Evolutionary conservation across 768 basidiomycete genomes (phyloP), one percentile per base, ranked within the genome.

Genomic region (Collybia mongolica): DNA sequence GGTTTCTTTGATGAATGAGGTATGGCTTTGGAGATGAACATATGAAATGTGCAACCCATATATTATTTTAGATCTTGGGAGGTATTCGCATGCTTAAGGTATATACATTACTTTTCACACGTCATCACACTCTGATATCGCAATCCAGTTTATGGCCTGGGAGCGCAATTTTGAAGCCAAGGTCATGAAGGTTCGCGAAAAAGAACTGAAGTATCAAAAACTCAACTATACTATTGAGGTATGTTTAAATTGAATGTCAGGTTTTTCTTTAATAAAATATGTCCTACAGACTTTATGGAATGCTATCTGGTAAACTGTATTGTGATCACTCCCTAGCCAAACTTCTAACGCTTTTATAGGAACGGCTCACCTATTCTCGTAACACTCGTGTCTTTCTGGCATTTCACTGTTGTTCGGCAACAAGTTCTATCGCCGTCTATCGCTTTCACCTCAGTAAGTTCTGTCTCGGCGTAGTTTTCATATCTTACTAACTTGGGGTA

Each of bases 11-110:
- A 97, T 96, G 93, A 95, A 95, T 59, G 93, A 78, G 60, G 73
- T 74, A 18, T 24, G 69, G n/a, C 56, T 29, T 6, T 18, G 7
- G 7, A 26, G 24, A 7, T 17, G 22, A 15, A 44, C 18, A 44
- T 14, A 32, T 11, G 2, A 32, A 5, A 12, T 14, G n/a, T 26
- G 24, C 4, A 26, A 26, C 32, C 3, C 14, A 32, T 6, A 32
- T 32, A 6, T 32, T 43, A 14, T 26, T 9, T 46, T 52, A 95
- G 86, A 82, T 94, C 53, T 72, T 94, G 8, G 91, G 91, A 42
- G 92, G 81, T 11, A 94, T 95, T 51, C 80, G 92, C 24, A 95
- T 95, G 91, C 81, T 95, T 58, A 95, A 96, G 60, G 76, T 76
- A 6, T 32, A 35, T n/a, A 20, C 22, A 45, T 14, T 63, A 44